phyloP scores from a whole-genome alignment of 176 grass and related monocot species.

The Hordeum marinum region DNA sequence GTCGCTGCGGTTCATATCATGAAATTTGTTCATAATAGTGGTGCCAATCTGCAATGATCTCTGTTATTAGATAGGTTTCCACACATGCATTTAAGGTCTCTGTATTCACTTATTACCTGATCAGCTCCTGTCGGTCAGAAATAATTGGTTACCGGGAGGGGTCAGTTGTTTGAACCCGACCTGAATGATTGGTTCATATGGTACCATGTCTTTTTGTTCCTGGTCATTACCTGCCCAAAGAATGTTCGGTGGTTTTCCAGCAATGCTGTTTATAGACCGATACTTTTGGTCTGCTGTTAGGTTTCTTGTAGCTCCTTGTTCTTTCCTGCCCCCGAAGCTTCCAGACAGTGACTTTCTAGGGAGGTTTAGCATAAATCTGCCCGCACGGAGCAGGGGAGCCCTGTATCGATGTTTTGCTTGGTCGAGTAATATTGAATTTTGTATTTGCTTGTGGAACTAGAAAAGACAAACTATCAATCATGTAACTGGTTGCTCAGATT shows the following conservation, averaged over 20 bases:
- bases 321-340: not conserved
- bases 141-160: not conserved
- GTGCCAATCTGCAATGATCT: not conserved
- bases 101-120: not conserved
- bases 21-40: not conserved
- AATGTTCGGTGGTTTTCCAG: not conserved
- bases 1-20: not conserved
- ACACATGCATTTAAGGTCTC: not conserved
- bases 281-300: slow-evolving; percentile 18
- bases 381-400: not conserved
- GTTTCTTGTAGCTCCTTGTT: not conserved
- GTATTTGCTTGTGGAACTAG: not conserved
- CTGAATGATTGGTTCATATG: not conserved
- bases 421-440: not conserved
- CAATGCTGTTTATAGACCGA: not conserved
- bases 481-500: not conserved
- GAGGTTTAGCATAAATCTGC: not conserved
- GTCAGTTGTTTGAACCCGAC: not conserved
- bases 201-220: not conserved
- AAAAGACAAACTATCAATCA: not conserved
- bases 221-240: not conserved
- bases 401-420: not conserved
- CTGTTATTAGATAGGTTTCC: not conserved
- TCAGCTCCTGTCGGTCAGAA: not conserved
- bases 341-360: not conserved